Evolutionary conservation across 768 basidiomycete genomes (phyloP).

Genomic region (Boletus coccyginus): DNA sequence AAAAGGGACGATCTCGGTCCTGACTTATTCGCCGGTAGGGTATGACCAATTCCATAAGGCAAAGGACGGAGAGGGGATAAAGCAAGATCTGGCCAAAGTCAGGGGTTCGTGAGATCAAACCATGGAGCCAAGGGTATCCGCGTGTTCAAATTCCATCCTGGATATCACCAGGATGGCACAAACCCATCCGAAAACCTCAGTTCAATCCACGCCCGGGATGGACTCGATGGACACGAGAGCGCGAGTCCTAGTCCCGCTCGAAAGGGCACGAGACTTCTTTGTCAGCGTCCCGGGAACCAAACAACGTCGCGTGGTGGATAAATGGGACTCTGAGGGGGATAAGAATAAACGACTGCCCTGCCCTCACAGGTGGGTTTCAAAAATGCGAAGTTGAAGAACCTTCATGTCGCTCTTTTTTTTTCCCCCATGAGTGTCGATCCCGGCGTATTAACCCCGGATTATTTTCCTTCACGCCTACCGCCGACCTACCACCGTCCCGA

Average conservation of each 20-base stretch:
- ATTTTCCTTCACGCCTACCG: neutral
- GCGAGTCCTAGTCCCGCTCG: neutral
- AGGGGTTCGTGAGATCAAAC: neutral
- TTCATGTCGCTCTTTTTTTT: constrained; percentile 3
- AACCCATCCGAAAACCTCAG: neutral
- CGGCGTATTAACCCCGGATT: constrained; percentile 5
- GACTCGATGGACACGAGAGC: neutral
- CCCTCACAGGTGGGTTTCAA: neutral
- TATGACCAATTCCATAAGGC: constrained; percentile 19
- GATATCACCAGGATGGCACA: neutral
- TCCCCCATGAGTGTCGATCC: constrained; percentile 11
- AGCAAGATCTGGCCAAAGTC: constrained; percentile 19
- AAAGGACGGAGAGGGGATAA: constrained; percentile 16
- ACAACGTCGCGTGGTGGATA: constrained; percentile 14
- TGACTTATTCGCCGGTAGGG: constrained; percentile 6
- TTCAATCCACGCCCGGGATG: neutral
- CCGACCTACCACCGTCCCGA: neutral
- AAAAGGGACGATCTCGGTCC: constrained; percentile 10
- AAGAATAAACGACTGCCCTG: neutral
- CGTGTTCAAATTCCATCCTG: neutral
- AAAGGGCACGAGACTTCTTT: constrained; percentile 4
- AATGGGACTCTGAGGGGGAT: neutral
- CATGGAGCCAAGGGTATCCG: constrained; percentile 22
- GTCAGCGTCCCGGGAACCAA: constrained; percentile 12
- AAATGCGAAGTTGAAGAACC: constrained; percentile 10